Evolutionary conservation across 2,329 filamentous ascomycete species (phyloP).

Genomic region (Exophiala mesophila): DNA sequence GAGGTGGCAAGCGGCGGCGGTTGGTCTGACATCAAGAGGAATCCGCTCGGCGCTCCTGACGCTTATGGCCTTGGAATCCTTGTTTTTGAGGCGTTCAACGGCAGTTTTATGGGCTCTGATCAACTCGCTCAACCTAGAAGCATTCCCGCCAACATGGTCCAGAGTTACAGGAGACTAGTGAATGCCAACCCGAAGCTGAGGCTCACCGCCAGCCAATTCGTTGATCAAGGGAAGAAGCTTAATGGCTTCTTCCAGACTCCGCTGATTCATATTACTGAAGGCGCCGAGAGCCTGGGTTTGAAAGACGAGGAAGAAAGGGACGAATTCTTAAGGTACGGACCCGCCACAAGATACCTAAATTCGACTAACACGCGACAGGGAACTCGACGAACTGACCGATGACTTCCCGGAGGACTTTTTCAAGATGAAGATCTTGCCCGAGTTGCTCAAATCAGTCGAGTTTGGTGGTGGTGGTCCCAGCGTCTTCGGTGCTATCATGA

Average conservation of each 20-base stretch:
- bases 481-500: constrained; percentile 81
- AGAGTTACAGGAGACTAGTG: constrained; percentile 82
- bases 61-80: constrained; percentile 80
- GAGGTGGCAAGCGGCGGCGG: constrained; percentile 75
- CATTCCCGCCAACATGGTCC: constrained; percentile 82
- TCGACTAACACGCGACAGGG: constrained; percentile 39
- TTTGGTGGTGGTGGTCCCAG: constrained; percentile 94
- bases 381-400: constrained; percentile 79
- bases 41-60: constrained; percentile 75
- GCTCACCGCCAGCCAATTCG: constrained; percentile 75
- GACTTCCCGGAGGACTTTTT: constrained; percentile 98
- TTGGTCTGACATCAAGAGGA: constrained; percentile 87
- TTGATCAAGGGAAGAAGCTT: constrained; percentile 78
- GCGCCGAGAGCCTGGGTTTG: constrained; percentile 85
- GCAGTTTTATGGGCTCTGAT: constrained; percentile 68
- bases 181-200: constrained; percentile 86
- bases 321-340: constrained; percentile 65
- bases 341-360: neutral
- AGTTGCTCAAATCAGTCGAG: constrained; percentile 97
- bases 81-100: constrained; percentile 89
- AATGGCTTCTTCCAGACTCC: constrained; percentile 91
- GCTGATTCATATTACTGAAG: constrained; percentile 85
- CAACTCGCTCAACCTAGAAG: constrained; percentile 81
- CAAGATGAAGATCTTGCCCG: constrained; percentile 92
- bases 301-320: constrained; percentile 82